Base-by-base conservation (phyloP, 805 yeast genomes). In the Wickerhamomyces xylosicus region DNA sequence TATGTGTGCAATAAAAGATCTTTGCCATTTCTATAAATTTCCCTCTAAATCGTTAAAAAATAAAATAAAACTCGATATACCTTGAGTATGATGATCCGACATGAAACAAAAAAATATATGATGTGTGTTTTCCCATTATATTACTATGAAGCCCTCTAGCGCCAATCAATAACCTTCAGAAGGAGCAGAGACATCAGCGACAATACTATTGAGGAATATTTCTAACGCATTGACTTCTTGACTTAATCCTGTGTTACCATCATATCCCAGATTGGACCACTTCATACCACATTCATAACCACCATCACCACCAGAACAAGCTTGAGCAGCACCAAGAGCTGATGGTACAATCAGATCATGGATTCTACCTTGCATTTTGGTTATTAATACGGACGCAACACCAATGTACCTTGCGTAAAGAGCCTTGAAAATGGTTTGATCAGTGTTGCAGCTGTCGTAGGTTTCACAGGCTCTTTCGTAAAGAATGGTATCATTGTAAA, bases 201-300 rank as follows among this genome's bases (percentile, higher is more conserved):
- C 65, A 42, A 74, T 45, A 37, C 73, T 51, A 41, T 63, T 69
- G 15, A 65, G 63, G 52, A 77, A 61, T 3, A 63, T 60, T 52
- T 89, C 97, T 42, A 87, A 62, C 0, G 97, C 95, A 31, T 79
- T 66, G 70, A 85, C 77, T 62, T 90, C 95, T 63, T 90, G 95
- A 40, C 96, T 96, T 28, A 90, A 67, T 5, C 97, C 96, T 48
- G 71, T 81, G 36, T 59, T 53, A 2, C 74, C 79, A 58, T 90
- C 97, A 78, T 81, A 85, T 16, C 75, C 75, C 3, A 66, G 64
- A 16, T 59, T 57, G 2, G 72, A 59, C 97, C 97, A 90, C 52
- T 82, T 71, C 40, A 72, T 53, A 21, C 97, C 97, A 66, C 97
- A 90, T 0, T 95, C 85, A 44, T 74, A 79, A 14, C 85, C 85